Evolutionary conservation across 306 rosid genomes (phyloP).

Genomic region (Quercus wislizeni): DNA sequence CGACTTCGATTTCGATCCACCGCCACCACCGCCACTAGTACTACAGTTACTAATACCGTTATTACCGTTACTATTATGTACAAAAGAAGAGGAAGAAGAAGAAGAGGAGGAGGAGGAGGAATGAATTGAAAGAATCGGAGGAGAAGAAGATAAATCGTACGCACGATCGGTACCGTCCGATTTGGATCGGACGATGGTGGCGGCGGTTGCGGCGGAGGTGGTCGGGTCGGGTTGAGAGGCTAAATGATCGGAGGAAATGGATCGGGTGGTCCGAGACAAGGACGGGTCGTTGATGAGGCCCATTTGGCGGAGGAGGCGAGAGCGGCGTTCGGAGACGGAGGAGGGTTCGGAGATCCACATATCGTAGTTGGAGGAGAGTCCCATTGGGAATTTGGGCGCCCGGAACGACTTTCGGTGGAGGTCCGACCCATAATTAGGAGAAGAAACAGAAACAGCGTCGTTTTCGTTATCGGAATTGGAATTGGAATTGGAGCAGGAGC

Average conservation of each 20-base stretch:
- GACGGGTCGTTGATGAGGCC: conserved; percentile 71
- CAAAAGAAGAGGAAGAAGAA: conserved; percentile 28
- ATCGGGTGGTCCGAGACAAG: conserved; percentile 48
- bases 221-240: conserved; percentile 13
- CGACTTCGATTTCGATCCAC: conserved; percentile 14
- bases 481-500: conserved; percentile 85
- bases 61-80: not conserved
- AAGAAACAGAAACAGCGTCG: conserved; percentile 22
- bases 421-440: conserved; percentile 49
- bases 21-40: conserved; percentile 37
- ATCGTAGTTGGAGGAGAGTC: conserved; percentile 55
- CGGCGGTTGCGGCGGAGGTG: conserved; percentile 11
- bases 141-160: conserved; percentile 22
- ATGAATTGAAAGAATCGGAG: conserved; percentile 27
- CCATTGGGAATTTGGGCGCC: conserved; percentile 58
- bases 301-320: conserved; percentile 62
- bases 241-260: conserved; percentile 49
- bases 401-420: conserved; percentile 22
- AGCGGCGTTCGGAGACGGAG: conserved; percentile 87
- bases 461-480: conserved; percentile 43
- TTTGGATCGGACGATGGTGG: conserved; percentile 51
- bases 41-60: conserved; percentile 21
- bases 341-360: conserved; percentile 94
- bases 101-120: conserved; percentile 16
- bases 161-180: conserved; percentile 47